phyloP scores from a whole-genome alignment of 345 rosid genomes.

The Cardamine occulta region DNA sequence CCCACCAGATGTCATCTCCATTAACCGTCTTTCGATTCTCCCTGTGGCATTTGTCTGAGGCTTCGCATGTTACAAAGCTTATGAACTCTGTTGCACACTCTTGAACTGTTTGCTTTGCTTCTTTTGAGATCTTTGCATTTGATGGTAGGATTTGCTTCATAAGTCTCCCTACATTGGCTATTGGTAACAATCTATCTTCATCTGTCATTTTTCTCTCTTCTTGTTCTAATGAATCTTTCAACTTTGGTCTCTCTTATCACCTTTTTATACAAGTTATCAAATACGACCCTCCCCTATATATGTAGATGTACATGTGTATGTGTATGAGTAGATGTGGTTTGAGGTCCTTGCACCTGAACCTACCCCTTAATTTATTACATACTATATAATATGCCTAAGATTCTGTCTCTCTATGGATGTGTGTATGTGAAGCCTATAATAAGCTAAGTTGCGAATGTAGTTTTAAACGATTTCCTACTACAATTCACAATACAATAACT shows the following conservation, averaged over 20 bases:
- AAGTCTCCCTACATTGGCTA: constrained; percentile 77
- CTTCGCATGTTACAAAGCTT: constrained; percentile 86
- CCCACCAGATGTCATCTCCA: constrained; percentile 89
- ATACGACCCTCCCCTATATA: constrained; percentile 33
- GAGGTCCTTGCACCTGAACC: constrained; percentile 30
- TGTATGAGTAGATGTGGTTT: constrained; percentile 21
- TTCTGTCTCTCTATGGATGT: constrained; percentile 32
- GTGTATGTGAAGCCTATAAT: constrained; percentile 20
- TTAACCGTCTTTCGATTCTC: constrained; percentile 88
- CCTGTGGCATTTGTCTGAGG: constrained; percentile 78
- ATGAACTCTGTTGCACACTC: constrained; percentile 86
- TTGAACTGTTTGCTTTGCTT: constrained; percentile 80
- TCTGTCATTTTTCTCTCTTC: constrained; percentile 52
- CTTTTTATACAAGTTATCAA: constrained; percentile 37
- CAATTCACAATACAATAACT: neutral
- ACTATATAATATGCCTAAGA: constrained; percentile 5
- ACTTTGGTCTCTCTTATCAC: constrained; percentile 38
- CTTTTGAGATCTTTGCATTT: constrained; percentile 79
- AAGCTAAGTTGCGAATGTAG: neutral
- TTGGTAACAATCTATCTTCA: constrained; percentile 70
- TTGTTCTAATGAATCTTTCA: neutral
- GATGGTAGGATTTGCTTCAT: constrained; percentile 82
- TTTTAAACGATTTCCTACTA: neutral
- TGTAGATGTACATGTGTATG: constrained; percentile 29
- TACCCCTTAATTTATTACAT: constrained; percentile 34